Evolutionary conservation across 164 flowering plant species (phyloP).

Genomic region (Aristolochia contorta): DNA sequence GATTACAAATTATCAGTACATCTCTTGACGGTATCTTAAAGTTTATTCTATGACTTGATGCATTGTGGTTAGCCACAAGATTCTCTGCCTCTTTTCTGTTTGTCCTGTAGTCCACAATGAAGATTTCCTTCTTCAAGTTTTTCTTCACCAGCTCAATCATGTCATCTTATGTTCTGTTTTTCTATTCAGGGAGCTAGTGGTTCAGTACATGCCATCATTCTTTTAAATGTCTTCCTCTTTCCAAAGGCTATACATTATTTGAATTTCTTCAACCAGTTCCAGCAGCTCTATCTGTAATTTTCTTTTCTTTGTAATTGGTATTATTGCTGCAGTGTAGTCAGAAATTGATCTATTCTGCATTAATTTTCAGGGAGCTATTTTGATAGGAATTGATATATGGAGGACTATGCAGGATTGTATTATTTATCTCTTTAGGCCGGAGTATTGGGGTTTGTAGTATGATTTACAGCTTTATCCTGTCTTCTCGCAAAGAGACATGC

Average conservation of each 20-base stretch:
- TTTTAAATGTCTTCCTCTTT: constrained; percentile 73
- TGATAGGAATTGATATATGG: constrained; percentile 65
- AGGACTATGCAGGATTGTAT: constrained; percentile 57
- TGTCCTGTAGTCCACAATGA: neutral
- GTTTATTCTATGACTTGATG: neutral
- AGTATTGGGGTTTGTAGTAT: neutral
- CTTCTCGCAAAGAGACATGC: neutral
- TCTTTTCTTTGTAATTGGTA: neutral
- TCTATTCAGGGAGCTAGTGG: constrained; percentile 85
- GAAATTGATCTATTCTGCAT: neutral
- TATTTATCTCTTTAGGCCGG: neutral
- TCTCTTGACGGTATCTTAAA: neutral
- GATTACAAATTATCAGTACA: no score
- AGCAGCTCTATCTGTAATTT: constrained; percentile 58
- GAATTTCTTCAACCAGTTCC: constrained; percentile 73
- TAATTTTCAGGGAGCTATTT: constrained; percentile 50
- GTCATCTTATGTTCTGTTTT: neutral
- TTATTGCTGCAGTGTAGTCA: neutral
- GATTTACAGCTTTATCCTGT: neutral
- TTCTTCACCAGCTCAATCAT: neutral
- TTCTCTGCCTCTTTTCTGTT: neutral
- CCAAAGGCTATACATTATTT: constrained; percentile 53
- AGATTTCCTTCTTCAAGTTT: neutral
- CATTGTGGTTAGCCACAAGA: neutral
- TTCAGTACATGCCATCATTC: constrained; percentile 81